A percentile compares a stretch with the other conserved stretches of the same genome.
phyloP scores from a whole-genome alignment of 257 asterid genomes.

The Salvia splendens region DNA sequence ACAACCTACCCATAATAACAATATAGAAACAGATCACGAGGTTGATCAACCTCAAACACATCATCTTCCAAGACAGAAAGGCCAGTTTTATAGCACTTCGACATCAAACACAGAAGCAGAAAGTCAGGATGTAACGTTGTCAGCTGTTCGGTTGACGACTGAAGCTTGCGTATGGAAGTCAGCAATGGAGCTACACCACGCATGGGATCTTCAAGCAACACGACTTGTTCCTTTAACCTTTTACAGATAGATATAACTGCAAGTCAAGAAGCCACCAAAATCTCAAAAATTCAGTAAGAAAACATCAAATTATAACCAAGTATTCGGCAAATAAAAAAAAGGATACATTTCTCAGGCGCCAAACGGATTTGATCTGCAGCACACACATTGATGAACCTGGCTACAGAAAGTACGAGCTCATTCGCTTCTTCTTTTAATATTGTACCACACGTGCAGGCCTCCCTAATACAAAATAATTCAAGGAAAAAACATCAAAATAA shows the following conservation, averaged over 20 bases:
- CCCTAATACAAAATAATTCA: conserved; percentile 46
- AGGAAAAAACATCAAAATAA: neutral
- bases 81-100: conserved; percentile 84
- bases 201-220: conserved; percentile 69
- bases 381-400: conserved; percentile 71
- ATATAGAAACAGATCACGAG: conserved; percentile 82
- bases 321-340: neutral
- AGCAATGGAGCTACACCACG: conserved; percentile 87
- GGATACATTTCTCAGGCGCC: conserved; percentile 84
- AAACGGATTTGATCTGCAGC: conserved; percentile 70
- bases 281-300: conserved; percentile 30
- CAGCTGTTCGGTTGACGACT: conserved; percentile 66
- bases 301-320: conserved; percentile 17
- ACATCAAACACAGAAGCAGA: conserved; percentile 73
- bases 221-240: conserved; percentile 73
- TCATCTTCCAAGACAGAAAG: conserved; percentile 69
- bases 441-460: conserved; percentile 60
- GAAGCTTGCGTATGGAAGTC: conserved; percentile 75
- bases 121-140: conserved; percentile 89
- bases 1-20: conserved; percentile 85
- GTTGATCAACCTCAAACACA: conserved; percentile 80
- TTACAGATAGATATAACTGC: conserved; percentile 85
- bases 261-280: conserved; percentile 34
- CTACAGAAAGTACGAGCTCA: conserved; percentile 53
- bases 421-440: conserved; percentile 58